Base-by-base conservation (phyloP, 179 eudicot genomes). In the Corrigiola litoralis region DNA sequence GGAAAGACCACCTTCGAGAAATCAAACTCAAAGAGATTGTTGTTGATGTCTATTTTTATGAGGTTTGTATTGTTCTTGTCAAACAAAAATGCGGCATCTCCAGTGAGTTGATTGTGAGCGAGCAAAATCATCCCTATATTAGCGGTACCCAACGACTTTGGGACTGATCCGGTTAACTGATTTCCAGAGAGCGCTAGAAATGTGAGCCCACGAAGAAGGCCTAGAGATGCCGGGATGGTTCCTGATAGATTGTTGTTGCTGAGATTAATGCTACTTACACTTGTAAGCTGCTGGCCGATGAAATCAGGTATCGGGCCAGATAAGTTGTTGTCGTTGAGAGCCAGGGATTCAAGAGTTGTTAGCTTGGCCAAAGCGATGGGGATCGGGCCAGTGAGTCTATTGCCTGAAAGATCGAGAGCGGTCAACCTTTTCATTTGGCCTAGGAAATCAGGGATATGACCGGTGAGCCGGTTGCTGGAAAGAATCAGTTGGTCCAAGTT, bases 51-150 rank as follows among this genome's bases (percentile, higher is more conserved):
- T 4, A 69, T 14, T 20, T 16, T 12, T 0, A 33, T 1, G 2
- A 34, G 3, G 14, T 41, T 45, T 12, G 21, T 58, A 6, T 71
- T 57, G 2, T 23, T 6, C 60, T 54, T 71, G n/a, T 65, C 69
- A 31, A 71, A 65, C 51, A 72, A 65, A 41, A 72, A 65, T 3
- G 75, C 50, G 10, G 75, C 75, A 42, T 72, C 54, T 6, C 75
- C 75, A 0, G 61, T 40, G 5, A 72, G 25, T 14, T 42, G 50
- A 16, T 72, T 72, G 11, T 45, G 38, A 5, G 61, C 37, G 1
- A 65, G 53, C 5, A 23, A 20, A 1, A 72, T 44, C 12, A 31
- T 13, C 17, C 8, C 0, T 41, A 72, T 11, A 29, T 58, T 51
- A 12, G 34, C 29, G 1, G 59, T 64, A 27, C 37, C 70, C 17